phyloP scores from a whole-genome alignment of 2,329 filamentous ascomycete genomes.

The Fonsecaea multimorphosa region DNA sequence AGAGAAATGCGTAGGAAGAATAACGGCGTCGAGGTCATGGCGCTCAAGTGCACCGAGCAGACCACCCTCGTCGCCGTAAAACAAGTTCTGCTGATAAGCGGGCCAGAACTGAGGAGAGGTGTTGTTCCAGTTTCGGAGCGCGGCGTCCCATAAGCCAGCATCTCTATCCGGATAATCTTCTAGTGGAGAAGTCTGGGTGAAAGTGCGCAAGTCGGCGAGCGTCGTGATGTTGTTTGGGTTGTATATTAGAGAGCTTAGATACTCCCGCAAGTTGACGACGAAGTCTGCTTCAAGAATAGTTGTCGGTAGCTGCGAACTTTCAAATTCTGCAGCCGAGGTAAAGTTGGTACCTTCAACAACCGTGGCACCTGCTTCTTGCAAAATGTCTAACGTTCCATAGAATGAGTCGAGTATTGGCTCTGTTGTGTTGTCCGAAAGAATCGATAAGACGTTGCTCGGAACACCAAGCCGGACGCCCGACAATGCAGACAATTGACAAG shows the following conservation, averaged over 20 bases:
- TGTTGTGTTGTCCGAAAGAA: constrained; percentile 42
- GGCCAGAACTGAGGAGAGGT: constrained; percentile 15
- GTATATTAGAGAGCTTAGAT: constrained; percentile 60
- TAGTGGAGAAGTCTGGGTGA: constrained; percentile 58
- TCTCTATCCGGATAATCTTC: constrained; percentile 68
- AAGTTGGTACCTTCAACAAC: constrained; percentile 66
- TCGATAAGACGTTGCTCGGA: constrained; percentile 62
- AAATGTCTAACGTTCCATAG: constrained; percentile 57
- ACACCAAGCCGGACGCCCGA: constrained; percentile 67
- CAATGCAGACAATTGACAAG: constrained; percentile 62
- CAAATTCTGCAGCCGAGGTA: constrained; percentile 52
- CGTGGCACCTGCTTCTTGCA: constrained; percentile 62
- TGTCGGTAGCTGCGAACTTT: constrained; percentile 41
- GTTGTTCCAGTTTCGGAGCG: constrained; percentile 46
- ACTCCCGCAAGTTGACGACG: constrained; percentile 59
- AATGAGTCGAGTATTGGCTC: constrained; percentile 59
- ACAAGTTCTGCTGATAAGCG: neutral
- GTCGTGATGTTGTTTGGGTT: constrained; percentile 64
- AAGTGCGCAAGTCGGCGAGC: constrained; percentile 59
- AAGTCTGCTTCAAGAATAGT: constrained; percentile 66
- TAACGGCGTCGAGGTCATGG: neutral
- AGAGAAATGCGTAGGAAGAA: neutral
- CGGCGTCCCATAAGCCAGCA: constrained; percentile 61
- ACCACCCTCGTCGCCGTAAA: neutral
- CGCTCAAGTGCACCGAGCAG: neutral